These are phyloP conservation scores for Pseudocercospora pini-densiflorae DNA, from an alignment of 2,329 filamentous ascomycete genomes.

Conservation along the genomic window DNA sequence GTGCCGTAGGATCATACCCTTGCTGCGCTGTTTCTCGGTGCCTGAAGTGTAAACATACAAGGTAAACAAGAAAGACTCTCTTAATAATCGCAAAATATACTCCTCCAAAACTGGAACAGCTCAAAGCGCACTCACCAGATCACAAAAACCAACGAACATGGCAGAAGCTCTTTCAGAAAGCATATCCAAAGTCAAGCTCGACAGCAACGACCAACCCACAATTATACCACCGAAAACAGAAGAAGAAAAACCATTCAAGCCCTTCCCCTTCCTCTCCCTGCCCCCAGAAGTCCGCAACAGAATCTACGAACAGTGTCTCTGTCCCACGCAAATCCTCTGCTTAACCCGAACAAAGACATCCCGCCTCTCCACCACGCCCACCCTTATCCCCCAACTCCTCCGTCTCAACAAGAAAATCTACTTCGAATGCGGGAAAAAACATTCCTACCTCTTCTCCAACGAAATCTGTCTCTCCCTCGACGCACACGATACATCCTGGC, in stretches of 20 bases:
- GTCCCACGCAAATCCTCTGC: constrained; percentile 26
- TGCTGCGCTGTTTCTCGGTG: background rate
- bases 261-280: constrained; percentile 26
- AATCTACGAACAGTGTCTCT: constrained; percentile 33
- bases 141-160: background rate
- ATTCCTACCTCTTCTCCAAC: constrained; percentile 47
- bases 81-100: too few species aligned
- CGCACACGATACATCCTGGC: constrained; percentile 34
- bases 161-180: background rate
- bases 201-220: background rate
- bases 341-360: constrained; percentile 27
- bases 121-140: background rate
- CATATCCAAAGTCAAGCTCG: background rate
- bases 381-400: constrained; percentile 46
- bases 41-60: background rate
- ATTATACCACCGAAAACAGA: background rate
- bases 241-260: constrained; percentile 12
- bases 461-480: constrained; percentile 48
- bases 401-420: constrained; percentile 45
- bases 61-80: background rate
- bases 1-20: background rate
- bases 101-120: background rate
- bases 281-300: constrained; percentile 33
- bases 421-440: constrained; percentile 40
- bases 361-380: constrained; percentile 26